Evolutionary conservation across 768 basidiomycete species (phyloP).

Genomic region (Neoboletus subvelutipes): DNA sequence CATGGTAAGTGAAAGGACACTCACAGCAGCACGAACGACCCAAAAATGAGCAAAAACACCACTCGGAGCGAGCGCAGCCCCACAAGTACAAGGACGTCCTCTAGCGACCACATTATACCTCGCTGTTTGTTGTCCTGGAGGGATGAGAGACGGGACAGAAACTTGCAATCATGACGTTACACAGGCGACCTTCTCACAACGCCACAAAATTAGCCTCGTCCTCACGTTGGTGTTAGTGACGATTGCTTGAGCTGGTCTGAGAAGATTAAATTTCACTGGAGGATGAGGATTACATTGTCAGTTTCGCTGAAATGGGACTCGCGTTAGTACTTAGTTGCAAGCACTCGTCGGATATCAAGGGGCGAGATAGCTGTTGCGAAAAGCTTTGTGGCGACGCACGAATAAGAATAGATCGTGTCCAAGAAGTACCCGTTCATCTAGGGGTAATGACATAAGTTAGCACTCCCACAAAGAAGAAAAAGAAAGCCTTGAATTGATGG

Average conservation of each 20-base stretch:
- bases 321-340: neutral
- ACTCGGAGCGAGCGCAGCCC: constrained; percentile 4
- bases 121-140: neutral
- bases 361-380: neutral
- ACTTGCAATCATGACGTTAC: neutral
- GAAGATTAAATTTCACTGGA: neutral
- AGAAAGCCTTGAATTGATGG: constrained; percentile 13
- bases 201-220: neutral
- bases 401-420: neutral
- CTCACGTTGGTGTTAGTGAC: no score
- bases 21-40: neutral
- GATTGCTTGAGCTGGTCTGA: neutral
- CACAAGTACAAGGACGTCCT: neutral
- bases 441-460: neutral
- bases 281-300: neutral
- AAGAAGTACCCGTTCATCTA: neutral
- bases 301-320: neutral
- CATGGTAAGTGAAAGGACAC: neutral
- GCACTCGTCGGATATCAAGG: neutral
- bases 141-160: neutral
- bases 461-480: neutral
- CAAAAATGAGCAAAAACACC: neutral
- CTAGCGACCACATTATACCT: neutral
- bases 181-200: neutral
- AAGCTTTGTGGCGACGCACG: neutral